These are phyloP conservation scores for Rhytidhysteron rufulum DNA, from an alignment of 2,329 filamentous ascomycete species.

Conservation along the genomic window DNA sequence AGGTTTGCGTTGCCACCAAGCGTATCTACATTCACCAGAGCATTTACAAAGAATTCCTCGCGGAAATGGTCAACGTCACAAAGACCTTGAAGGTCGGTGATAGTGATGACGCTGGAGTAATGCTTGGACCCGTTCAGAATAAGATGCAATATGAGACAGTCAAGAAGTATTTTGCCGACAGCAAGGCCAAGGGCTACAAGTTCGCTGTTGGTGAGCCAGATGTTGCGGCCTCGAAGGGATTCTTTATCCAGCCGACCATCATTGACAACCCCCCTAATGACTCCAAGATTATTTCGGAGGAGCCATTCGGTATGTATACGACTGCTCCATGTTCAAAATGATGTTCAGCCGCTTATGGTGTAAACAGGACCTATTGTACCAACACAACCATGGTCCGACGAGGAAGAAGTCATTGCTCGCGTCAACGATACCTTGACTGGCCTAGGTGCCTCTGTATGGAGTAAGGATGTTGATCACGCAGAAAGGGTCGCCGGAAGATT, in stretches of 20 bases:
- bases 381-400: slow-evolving; percentile 57
- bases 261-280: slow-evolving; percentile 55
- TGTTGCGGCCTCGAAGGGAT: slow-evolving; percentile 41
- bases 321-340: no score
- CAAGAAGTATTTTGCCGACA: slow-evolving; percentile 54
- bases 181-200: slow-evolving; percentile 51
- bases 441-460: slow-evolving; percentile 54
- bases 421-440: slow-evolving; percentile 49
- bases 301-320: slow-evolving; percentile 50
- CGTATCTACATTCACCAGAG: slow-evolving; percentile 58
- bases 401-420: slow-evolving; percentile 47
- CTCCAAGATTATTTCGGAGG: slow-evolving; percentile 54
- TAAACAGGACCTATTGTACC: slow-evolving; percentile 59
- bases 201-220: slow-evolving; percentile 49
- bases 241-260: slow-evolving; percentile 58
- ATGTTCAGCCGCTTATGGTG: no score
- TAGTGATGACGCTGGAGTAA: slow-evolving; percentile 39
- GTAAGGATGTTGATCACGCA: slow-evolving; percentile 46
- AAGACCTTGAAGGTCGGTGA: slow-evolving; percentile 37
- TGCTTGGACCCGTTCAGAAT: slow-evolving; percentile 62
- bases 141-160: slow-evolving; percentile 61
- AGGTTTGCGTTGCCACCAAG: slow-evolving; percentile 38
- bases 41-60: slow-evolving; percentile 55
- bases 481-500: slow-evolving; percentile 45
- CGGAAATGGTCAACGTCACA: slow-evolving; percentile 44